Base-by-base conservation (phyloP, 768 basidiomycete genomes). In the Xerocomus spinulosus region DNA sequence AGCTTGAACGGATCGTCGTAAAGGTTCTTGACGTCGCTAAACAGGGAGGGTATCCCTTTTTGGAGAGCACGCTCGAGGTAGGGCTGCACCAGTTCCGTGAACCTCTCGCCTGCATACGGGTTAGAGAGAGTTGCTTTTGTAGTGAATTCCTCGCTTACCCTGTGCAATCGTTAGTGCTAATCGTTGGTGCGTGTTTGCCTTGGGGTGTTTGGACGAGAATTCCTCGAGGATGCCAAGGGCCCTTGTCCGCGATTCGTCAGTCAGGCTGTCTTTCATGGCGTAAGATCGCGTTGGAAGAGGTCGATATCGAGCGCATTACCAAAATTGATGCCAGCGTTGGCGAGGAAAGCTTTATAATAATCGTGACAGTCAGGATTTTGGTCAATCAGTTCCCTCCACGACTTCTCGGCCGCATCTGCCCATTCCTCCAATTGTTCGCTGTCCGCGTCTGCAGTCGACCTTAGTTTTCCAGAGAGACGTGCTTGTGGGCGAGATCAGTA, bases 41-140 rank as follows among this genome's bases (percentile, higher is more conserved):
- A 99, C 2, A 98, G 72, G 3, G 92, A 96, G 3, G 96, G 96
- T 32, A 98, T 75, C 54, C 94, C 95, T 61, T 89, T 91, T 34
- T 74, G 76, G 12, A 99, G 72, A 9, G 80, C 87, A 4, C 74
- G 72, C 6, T 75, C 59, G 39, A 98, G 68, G 66, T 98, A 97
- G 4, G 76, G 68, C 48, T 75, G 73, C 6, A 79, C 79, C 10
- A 87, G 73, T 25, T 73, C 66, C 44, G 71, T 76, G 71, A 98
- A 98, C 18, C 76, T 70, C 17, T 85, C 81, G 18, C 81, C 87
- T 80, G 58, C 2, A 34, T 38, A 32, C 10, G 17, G 35, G 26
- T 34, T 17, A 5, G 45, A 34, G 17, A 15, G 43, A 5, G 35
- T 9, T n/a, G 0, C 12, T n/a, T 3, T 36, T 24, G 30, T n/a